Evolutionary conservation across 345 rosid species (phyloP).

Genomic region (Leavenworthia alabamica): DNA sequence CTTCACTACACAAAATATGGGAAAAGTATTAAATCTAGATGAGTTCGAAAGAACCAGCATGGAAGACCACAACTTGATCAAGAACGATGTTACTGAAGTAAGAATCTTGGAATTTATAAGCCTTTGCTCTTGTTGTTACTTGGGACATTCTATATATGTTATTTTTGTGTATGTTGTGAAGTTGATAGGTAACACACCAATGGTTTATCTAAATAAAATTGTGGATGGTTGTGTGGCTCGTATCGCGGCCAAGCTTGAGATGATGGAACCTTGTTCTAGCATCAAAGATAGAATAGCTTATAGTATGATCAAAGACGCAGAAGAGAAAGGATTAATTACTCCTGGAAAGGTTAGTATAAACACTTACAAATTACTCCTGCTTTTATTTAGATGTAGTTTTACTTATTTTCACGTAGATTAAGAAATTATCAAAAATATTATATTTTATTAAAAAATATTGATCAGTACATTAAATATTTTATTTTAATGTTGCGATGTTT

Average conservation of each 20-base stretch:
- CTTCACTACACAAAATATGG: not conserved
- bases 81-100: conserved; percentile 35
- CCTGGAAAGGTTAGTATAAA: conserved; percentile 47
- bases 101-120: not conserved
- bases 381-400: too few relatives aligned
- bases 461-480: too few relatives aligned
- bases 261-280: conserved; percentile 47
- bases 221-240: conserved; percentile 54
- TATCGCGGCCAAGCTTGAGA: conserved; percentile 63
- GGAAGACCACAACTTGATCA: conserved; percentile 21
- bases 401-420: too few relatives aligned
- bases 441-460: too few relatives aligned
- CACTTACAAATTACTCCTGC: too few relatives aligned
- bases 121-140: not conserved
- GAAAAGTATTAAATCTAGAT: not conserved
- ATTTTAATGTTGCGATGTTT: too few relatives aligned
- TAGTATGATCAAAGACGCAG: conserved; percentile 71
- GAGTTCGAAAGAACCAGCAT: not conserved
- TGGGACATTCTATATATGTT: not conserved
- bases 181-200: conserved; percentile 62
- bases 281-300: conserved; percentile 59
- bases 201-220: conserved; percentile 54
- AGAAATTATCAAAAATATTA: too few relatives aligned
- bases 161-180: conserved; percentile 1
- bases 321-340: conserved; percentile 54